Conservation (phyloP, 257 asterid species). For the Fraxinus quadrangulata region DNA sequence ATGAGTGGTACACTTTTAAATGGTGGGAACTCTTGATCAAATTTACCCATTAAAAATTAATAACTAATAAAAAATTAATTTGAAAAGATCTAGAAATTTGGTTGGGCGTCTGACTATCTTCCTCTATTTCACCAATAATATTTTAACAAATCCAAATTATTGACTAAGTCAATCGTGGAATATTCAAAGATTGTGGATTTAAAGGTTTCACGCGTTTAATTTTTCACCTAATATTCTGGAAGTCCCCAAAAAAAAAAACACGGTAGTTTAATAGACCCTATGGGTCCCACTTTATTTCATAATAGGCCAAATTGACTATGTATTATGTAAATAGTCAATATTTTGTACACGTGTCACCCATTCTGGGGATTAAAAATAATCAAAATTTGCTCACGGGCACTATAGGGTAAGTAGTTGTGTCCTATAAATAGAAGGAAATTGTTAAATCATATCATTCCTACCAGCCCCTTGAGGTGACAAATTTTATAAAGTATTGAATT, state of each 20-base stretch:
- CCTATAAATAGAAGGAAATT: constrained; percentile 30
- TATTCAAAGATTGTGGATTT: constrained; percentile 32
- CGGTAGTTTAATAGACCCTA: neutral
- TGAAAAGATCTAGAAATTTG: neutral
- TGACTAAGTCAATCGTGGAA: constrained; percentile 21
- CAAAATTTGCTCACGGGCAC: neutral
- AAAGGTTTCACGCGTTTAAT: constrained; percentile 31
- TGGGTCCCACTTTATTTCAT: neutral
- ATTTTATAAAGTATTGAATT: neutral
- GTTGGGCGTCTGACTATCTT: neutral
- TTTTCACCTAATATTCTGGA: constrained; percentile 11
- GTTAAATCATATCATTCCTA: neutral
- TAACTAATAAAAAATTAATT: too few species aligned
- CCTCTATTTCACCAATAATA: neutral
- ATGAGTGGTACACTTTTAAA: too few species aligned
- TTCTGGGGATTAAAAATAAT: constrained; percentile 1
- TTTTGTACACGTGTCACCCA: constrained; percentile 14
- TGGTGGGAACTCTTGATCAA: too few species aligned
- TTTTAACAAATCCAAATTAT: constrained; percentile 13
- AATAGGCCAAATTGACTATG: constrained; percentile 16
- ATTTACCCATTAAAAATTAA: too few species aligned
- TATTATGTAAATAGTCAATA: neutral
- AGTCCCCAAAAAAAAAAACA: constrained; percentile 26
- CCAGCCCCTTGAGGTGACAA: constrained; percentile 16
- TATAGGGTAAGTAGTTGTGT: neutral